Conservation (phyloP, 495 filamentous ascomycete species). For the Daldinia caldariorum region DNA sequence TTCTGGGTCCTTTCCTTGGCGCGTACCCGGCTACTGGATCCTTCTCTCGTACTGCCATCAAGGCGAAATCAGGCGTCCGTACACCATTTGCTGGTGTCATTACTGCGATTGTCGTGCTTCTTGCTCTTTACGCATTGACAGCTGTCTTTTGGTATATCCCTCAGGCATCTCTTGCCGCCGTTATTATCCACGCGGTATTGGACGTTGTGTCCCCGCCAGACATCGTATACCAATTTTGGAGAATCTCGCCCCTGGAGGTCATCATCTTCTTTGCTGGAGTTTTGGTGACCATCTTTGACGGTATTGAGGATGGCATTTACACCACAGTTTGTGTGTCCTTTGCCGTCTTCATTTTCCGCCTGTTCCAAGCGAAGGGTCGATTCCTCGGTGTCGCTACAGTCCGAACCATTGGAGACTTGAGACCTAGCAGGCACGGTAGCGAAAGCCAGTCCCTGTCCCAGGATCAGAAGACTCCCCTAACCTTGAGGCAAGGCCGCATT, state of each 20-base stretch:
- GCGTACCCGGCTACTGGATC: constrained; percentile 64
- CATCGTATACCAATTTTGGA: constrained; percentile 62
- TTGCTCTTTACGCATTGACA: constrained; percentile 63
- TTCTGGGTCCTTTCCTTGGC: constrained; percentile 63
- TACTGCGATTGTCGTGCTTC: constrained; percentile 61
- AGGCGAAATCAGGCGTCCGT: constrained; percentile 61
- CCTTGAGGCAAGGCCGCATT: constrained; percentile 10
- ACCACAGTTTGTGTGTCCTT: constrained; percentile 56
- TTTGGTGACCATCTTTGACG: constrained; percentile 60
- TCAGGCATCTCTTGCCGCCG: constrained; percentile 53
- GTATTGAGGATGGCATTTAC: constrained; percentile 65
- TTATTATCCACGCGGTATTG: constrained; percentile 65
- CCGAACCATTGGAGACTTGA: constrained; percentile 53
- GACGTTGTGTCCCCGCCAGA: constrained; percentile 61
- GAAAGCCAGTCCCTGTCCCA: constrained; percentile 22
- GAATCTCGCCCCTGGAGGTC: constrained; percentile 60
- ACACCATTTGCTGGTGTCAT: constrained; percentile 64
- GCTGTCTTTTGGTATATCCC: constrained; percentile 64
- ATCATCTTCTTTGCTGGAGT: constrained; percentile 64
- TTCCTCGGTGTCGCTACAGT: constrained; percentile 55
- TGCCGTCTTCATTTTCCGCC: constrained; percentile 55
- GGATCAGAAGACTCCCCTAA: constrained; percentile 9
- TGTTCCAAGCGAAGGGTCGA: constrained; percentile 34
- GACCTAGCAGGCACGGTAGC: constrained; percentile 42
- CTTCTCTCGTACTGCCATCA: constrained; percentile 62